Percentiles rank a stretch among this genome's conserved stretches.
Conservation (phyloP, 345 rosid genomes). For the Eucalyptus polyanthemos region DNA sequence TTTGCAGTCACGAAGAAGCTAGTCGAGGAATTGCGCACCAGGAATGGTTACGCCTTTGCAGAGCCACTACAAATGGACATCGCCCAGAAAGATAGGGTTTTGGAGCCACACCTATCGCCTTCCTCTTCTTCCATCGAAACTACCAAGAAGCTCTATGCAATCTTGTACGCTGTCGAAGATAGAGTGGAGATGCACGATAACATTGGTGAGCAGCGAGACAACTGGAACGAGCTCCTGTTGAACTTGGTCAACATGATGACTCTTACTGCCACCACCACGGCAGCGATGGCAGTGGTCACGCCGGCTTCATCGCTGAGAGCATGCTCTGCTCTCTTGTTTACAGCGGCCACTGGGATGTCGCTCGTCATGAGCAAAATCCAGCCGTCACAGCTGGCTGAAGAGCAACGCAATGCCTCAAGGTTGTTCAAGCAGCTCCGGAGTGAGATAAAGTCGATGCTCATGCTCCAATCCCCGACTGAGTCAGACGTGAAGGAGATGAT, state of each 20-base stretch:
- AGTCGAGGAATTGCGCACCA: background rate
- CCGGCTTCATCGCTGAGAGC: background rate
- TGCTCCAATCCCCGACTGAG: background rate
- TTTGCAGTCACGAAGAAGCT: background rate
- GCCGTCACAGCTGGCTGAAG: background rate
- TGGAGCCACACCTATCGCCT: background rate
- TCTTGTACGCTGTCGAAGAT: constrained; percentile 45
- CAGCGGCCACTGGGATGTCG: background rate
- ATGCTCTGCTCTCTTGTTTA: background rate
- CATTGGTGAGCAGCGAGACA: constrained; percentile 44
- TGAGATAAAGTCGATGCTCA: background rate
- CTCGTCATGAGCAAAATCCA: constrained; percentile 6
- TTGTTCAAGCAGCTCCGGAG: background rate
- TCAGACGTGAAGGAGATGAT: background rate
- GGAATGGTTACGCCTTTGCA: background rate
- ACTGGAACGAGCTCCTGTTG: constrained; percentile 49
- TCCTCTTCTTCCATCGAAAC: background rate
- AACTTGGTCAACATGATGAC: constrained; percentile 55
- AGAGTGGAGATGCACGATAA: constrained; percentile 58
- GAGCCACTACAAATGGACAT: background rate
- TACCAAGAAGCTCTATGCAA: background rate
- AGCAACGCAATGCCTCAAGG: background rate
- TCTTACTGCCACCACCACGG: constrained; percentile 25
- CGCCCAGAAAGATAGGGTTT: background rate
- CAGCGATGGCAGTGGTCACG: background rate